phyloP scores from a whole-genome alignment of 805 yeast species.

The Barnettozyma sp. region DNA sequence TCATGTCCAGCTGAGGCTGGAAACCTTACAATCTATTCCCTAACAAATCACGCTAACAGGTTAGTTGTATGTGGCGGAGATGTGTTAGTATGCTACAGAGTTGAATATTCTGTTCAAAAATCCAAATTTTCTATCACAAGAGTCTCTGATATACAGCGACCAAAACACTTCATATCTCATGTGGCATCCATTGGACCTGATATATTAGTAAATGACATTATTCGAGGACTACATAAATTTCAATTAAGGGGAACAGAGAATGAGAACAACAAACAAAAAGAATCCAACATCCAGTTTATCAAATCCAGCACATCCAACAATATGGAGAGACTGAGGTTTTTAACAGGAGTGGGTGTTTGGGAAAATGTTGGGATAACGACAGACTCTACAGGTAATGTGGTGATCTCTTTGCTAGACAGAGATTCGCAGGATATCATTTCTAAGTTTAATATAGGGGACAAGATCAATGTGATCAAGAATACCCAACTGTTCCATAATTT shows the following conservation, averaged over 20 bases:
- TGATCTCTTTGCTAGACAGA: constrained; percentile 3
- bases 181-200: constrained; percentile 19
- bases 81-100: constrained; percentile 23
- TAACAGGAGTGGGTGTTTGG: constrained; percentile 14
- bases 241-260: constrained; percentile 14
- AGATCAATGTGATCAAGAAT: constrained; percentile 20
- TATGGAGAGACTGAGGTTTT: constrained; percentile 9
- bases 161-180: constrained; percentile 11
- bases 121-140: constrained; percentile 26
- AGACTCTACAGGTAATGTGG: constrained; percentile 17
- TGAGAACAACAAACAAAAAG: constrained; percentile 9
- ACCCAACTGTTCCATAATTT: constrained; percentile 1
- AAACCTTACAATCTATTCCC: constrained; percentile 18
- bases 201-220: constrained; percentile 19
- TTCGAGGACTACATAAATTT: constrained; percentile 11
- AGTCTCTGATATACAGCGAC: constrained; percentile 20
- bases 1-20: constrained; percentile 14
- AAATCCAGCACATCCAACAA: constrained; percentile 4
- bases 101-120: constrained; percentile 30
- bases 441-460: constrained; percentile 20
- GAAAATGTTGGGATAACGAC: constrained; percentile 9
- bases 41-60: constrained; percentile 26
- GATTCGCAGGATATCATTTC: constrained; percentile 7
- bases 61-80: constrained; percentile 29
- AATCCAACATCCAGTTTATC: constrained; percentile 11